Conservation (phyloP, 148 eudicot genomes). For the Mesembryanthemum crystallinum region DNA sequence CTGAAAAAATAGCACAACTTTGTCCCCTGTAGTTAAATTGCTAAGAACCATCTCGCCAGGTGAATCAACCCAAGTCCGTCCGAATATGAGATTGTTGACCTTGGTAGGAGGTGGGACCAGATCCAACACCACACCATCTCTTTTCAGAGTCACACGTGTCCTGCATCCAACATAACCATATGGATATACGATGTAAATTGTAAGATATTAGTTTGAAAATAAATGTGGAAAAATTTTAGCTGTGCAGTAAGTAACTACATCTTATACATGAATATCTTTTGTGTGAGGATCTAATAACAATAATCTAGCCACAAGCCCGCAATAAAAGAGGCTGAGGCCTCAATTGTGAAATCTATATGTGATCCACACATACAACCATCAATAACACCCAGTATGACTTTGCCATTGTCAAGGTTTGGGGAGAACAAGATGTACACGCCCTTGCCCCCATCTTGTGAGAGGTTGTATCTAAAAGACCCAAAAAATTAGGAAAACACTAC, state of each 20-base stretch:
- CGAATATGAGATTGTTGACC: slow-evolving; percentile 87
- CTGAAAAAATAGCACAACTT: slow-evolving; percentile 91
- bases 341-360: background rate
- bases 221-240: background rate
- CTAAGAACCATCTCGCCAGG: slow-evolving; percentile 93
- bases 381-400: background rate
- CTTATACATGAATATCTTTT: background rate
- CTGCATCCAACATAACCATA: slow-evolving; percentile 39
- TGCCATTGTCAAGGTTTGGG: too few relatives aligned
- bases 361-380: background rate
- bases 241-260: background rate
- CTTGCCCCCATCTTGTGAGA: too few relatives aligned
- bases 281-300: background rate
- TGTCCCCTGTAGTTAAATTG: slow-evolving; percentile 85
- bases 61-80: slow-evolving; percentile 96
- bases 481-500: too few relatives aligned
- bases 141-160: slow-evolving; percentile 72
- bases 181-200: background rate
- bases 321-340: background rate
- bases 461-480: too few relatives aligned
- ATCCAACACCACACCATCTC: slow-evolving; percentile 75
- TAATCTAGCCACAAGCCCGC: background rate
- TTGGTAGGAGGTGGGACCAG: slow-evolving; percentile 98
- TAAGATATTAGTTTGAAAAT: slow-evolving; percentile 4
- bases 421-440: too few relatives aligned